A percentile compares a stretch with the other conserved stretches of the same genome.
Evolutionary conservation across 2,329 filamentous ascomycete species (phyloP).

Genomic region (Ophiocordyceps unilateralis): DNA sequence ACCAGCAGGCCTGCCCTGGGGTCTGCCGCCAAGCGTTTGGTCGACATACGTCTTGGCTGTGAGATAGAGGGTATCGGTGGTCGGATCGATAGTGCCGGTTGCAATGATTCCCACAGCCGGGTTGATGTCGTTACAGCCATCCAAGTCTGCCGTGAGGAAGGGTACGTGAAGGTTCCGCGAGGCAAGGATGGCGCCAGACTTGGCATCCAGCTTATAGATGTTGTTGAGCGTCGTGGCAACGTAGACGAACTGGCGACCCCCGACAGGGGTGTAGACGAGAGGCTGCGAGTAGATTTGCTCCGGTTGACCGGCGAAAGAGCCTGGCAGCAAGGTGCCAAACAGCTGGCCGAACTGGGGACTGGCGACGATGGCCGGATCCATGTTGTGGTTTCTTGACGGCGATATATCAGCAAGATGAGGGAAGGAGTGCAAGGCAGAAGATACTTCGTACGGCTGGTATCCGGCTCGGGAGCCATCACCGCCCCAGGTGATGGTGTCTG

Average conservation of each 20-base stretch:
- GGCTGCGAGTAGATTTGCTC: slow-evolving; percentile 38
- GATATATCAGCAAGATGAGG: neutral
- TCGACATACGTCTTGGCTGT: slow-evolving; percentile 24
- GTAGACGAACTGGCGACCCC: slow-evolving; percentile 33
- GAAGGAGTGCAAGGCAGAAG: neutral
- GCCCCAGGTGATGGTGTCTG: slow-evolving; percentile 42
- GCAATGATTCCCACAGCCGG: slow-evolving; percentile 31
- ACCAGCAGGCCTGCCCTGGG: slow-evolving; percentile 16
- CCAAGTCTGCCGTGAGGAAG: slow-evolving; percentile 42
- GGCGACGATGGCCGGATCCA: slow-evolving; percentile 40
- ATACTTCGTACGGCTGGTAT: slow-evolving; percentile 28
- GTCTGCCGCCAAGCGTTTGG: slow-evolving; percentile 10
- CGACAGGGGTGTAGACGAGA: slow-evolving; percentile 29
- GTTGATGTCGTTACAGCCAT: slow-evolving; percentile 41
- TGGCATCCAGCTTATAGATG: slow-evolving; percentile 36
- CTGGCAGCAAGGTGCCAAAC: slow-evolving; percentile 33
- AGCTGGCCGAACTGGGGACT: slow-evolving; percentile 37
- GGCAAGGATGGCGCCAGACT: slow-evolving; percentile 32
- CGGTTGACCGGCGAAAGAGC: slow-evolving; percentile 27
- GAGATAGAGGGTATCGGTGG: slow-evolving; percentile 29
- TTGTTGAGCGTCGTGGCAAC: slow-evolving; percentile 41
- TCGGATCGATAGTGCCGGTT: slow-evolving; percentile 42
- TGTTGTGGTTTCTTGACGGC: slow-evolving; percentile 38
- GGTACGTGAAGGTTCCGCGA: slow-evolving; percentile 46
- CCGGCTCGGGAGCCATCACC: slow-evolving; percentile 36